These are phyloP conservation scores for Xerocomus nothofagi DNA, from an alignment of 1,284 basidiomycete genomes.

Conservation along the genomic window DNA sequence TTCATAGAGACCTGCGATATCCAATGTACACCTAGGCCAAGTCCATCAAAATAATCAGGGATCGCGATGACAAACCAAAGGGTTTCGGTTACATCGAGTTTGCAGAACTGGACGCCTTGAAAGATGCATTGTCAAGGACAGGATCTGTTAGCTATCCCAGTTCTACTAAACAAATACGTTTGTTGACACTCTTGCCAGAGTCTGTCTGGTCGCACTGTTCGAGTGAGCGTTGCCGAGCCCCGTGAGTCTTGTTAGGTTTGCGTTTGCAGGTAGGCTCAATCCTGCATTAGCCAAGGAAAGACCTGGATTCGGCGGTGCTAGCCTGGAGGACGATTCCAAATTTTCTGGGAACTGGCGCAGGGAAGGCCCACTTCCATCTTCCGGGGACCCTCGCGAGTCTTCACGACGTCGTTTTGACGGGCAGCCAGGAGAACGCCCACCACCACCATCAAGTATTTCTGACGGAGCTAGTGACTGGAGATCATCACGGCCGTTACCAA, in stretches of 20 bases:
- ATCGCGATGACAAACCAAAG: conserved; percentile 90
- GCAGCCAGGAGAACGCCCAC: conserved; percentile 40
- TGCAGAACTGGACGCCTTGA: conserved; percentile 77
- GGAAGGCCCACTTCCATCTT: conserved; percentile 80
- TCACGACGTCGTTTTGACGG: conserved; percentile 66
- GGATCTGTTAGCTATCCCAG: conserved; percentile 44
- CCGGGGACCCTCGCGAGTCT: conserved; percentile 52
- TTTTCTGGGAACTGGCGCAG: conserved; percentile 85
- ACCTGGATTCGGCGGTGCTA: conserved; percentile 48
- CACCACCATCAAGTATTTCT: conserved; percentile 44
- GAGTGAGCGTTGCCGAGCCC: conserved; percentile 94
- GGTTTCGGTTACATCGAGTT: conserved; percentile 99
- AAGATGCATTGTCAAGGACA: conserved; percentile 72
- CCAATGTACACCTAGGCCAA: conserved; percentile 54
- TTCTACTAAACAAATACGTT: conserved; percentile 3
- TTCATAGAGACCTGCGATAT: neutral
- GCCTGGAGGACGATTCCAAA: conserved; percentile 65
- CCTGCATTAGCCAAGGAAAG: conserved; percentile 68
- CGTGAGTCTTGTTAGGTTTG: conserved; percentile 53
- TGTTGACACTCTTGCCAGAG: conserved; percentile 41
- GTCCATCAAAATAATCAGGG: conserved; percentile 90
- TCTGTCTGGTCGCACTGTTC: conserved; percentile 78
- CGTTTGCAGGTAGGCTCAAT: conserved; percentile 5
- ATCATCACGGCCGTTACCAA: conserved; percentile 51
- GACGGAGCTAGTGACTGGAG: conserved; percentile 73